phyloP scores from a whole-genome alignment of 1,284 basidiomycete species.

The Caloboletus firmus region DNA sequence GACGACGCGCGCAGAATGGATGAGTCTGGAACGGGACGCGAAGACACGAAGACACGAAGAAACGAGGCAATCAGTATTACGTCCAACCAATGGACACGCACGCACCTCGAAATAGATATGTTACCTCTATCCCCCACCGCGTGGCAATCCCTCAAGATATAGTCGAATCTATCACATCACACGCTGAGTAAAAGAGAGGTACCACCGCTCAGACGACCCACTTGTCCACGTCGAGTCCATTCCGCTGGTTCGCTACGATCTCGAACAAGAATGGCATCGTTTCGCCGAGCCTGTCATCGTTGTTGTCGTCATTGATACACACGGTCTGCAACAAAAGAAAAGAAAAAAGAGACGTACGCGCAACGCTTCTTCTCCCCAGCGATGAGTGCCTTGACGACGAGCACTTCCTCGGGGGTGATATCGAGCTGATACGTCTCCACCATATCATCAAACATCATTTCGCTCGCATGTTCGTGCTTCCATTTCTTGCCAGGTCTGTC shows the following conservation, averaged over 20 bases:
- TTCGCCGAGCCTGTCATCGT: slow-evolving; percentile 37
- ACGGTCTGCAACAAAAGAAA: not conserved
- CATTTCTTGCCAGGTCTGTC: slow-evolving; percentile 36
- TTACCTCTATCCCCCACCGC: slow-evolving; percentile 65
- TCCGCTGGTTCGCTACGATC: slow-evolving; percentile 75
- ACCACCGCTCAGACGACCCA: slow-evolving; percentile 23
- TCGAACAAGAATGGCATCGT: slow-evolving; percentile 56
- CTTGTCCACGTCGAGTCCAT: slow-evolving; percentile 84
- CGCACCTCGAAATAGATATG: slow-evolving; percentile 43
- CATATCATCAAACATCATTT: slow-evolving; percentile 61
- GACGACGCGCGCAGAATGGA: slow-evolving; percentile 71
- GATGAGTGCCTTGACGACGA: slow-evolving; percentile 56
- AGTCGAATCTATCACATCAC: slow-evolving; percentile 60
- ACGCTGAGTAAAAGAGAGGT: not conserved
- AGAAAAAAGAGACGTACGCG: slow-evolving; percentile 28
- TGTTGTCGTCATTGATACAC: not conserved
- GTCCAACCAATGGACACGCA: not conserved
- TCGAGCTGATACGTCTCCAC: slow-evolving; percentile 44
- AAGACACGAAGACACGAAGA: too few species aligned
- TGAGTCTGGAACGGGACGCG: slow-evolving; percentile 45
- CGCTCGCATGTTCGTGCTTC: slow-evolving; percentile 57
- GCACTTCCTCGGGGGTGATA: slow-evolving; percentile 39
- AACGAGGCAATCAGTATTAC: not conserved
- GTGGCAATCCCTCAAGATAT: slow-evolving; percentile 70
- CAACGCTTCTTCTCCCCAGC: slow-evolving; percentile 42